Conservation (phyloP, 257 asterid species). For the Solanum sitiens region DNA sequence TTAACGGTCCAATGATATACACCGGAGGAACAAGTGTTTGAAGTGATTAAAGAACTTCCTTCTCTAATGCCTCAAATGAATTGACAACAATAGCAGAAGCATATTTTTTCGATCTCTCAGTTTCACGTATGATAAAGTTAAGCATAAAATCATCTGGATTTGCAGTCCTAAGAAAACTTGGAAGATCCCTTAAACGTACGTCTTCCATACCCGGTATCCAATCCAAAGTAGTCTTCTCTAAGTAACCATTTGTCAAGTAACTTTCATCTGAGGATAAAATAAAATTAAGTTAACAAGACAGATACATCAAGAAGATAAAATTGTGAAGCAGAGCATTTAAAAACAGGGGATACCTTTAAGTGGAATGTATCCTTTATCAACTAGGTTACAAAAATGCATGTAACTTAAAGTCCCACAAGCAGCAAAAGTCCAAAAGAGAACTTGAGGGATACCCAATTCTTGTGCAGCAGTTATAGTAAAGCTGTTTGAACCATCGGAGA, state of each 20-base stretch:
- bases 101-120: neutral
- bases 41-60: neutral
- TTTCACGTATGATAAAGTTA: neutral
- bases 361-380: conserved; percentile 14
- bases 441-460: conserved; percentile 16
- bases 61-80: neutral
- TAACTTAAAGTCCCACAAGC: conserved; percentile 7
- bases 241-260: conserved; percentile 3
- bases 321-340: neutral
- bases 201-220: conserved; percentile 12
- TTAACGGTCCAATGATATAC: neutral
- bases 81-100: neutral
- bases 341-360: neutral
- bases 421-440: conserved; percentile 12
- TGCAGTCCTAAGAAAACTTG: neutral
- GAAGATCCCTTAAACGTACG: neutral
- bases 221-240: neutral
- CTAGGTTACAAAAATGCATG: conserved; percentile 1
- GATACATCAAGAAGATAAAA: neutral
- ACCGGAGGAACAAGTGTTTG: neutral
- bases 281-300: neutral
- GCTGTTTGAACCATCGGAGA: conserved; percentile 13
- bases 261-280: neutral
- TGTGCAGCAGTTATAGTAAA: conserved; percentile 15
- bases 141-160: neutral